These are phyloP conservation scores for Juglanconis sp. DNA, from an alignment of 2,329 filamentous ascomycete genomes.

Conservation along the genomic window DNA sequence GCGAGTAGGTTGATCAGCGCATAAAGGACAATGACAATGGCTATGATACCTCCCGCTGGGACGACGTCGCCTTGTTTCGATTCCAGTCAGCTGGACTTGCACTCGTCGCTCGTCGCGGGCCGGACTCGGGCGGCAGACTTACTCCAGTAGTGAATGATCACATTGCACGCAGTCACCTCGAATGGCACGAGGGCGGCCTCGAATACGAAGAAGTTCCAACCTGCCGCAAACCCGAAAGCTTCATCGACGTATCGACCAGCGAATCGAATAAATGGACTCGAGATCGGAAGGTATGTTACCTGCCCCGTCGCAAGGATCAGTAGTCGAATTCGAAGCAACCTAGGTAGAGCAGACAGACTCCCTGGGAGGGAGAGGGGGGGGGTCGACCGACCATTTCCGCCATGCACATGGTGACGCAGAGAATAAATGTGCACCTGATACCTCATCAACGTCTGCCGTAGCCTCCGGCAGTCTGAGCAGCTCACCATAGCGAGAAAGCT, in stretches of 20 bases:
- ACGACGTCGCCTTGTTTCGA: constrained; percentile 34
- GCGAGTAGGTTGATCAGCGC: constrained; percentile 29
- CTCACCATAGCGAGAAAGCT: constrained; percentile 56
- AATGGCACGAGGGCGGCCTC: constrained; percentile 66
- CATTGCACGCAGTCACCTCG: constrained; percentile 62
- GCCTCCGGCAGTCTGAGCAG: neutral
- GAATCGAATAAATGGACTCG: constrained; percentile 75
- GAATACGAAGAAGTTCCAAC: constrained; percentile 73
- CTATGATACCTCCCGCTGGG: constrained; percentile 54
- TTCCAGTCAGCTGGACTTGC: neutral
- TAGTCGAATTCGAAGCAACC: neutral
- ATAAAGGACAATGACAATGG: constrained; percentile 54
- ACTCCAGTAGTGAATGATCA: constrained; percentile 63
- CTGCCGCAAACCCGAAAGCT: constrained; percentile 68
- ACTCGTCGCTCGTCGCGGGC: neutral
- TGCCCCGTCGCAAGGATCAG: neutral
- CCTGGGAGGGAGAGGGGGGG: too few species aligned
- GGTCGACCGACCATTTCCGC: constrained; percentile 64
- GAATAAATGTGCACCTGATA: constrained; percentile 51
- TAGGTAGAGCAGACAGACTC: neutral
- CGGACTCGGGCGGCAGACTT: neutral
- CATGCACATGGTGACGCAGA: constrained; percentile 59
- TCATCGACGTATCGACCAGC: constrained; percentile 74
- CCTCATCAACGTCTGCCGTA: neutral
- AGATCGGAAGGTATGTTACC: constrained; percentile 69